phyloP scores from a whole-genome alignment of 2,329 filamentous ascomycete genomes.

The Shiraia sp. region DNA sequence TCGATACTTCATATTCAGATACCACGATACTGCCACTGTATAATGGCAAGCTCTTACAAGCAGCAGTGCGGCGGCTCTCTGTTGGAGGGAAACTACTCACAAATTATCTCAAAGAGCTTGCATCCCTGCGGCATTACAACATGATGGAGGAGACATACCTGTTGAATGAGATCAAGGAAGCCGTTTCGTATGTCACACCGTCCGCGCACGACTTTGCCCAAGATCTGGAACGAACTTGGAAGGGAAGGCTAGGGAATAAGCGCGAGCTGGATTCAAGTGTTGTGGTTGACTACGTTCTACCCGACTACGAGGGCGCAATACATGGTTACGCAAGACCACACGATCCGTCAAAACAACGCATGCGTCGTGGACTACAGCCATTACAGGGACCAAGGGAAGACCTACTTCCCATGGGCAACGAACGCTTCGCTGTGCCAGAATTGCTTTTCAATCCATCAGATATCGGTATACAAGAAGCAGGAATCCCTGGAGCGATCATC shows the following conservation, averaged over 20 bases:
- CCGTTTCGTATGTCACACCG: slow-evolving; percentile 78
- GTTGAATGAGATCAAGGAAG: slow-evolving; percentile 95
- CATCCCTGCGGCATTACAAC: slow-evolving; percentile 91
- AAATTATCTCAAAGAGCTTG: slow-evolving; percentile 86
- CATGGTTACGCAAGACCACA: slow-evolving; percentile 77
- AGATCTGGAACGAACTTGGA: slow-evolving; percentile 85
- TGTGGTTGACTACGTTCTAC: slow-evolving; percentile 88
- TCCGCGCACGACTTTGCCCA: slow-evolving; percentile 63
- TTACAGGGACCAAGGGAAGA: slow-evolving; percentile 66
- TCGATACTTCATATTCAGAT: slow-evolving; percentile 92
- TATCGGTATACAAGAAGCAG: slow-evolving; percentile 81
- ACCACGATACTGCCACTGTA: slow-evolving; percentile 89
- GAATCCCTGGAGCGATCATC: slow-evolving; percentile 80
- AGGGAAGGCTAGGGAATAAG: slow-evolving; percentile 60
- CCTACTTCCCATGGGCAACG: slow-evolving; percentile 83
- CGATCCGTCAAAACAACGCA: slow-evolving; percentile 66
- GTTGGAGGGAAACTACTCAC: slow-evolving; percentile 92
- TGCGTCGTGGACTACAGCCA: slow-evolving; percentile 55
- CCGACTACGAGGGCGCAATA: slow-evolving; percentile 69
- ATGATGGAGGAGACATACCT: slow-evolving; percentile 93
- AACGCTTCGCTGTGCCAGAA: slow-evolving; percentile 88
- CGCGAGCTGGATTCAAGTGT: slow-evolving; percentile 60
- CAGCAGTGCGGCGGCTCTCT: slow-evolving; percentile 81
- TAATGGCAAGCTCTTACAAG: slow-evolving; percentile 76
- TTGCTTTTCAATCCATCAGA: slow-evolving; percentile 85